Evolutionary conservation across 1,284 basidiomycete species (phyloP), one percentile per base, ranked within the genome.

Genomic region (Tetrapyrgos nigripes): DNA sequence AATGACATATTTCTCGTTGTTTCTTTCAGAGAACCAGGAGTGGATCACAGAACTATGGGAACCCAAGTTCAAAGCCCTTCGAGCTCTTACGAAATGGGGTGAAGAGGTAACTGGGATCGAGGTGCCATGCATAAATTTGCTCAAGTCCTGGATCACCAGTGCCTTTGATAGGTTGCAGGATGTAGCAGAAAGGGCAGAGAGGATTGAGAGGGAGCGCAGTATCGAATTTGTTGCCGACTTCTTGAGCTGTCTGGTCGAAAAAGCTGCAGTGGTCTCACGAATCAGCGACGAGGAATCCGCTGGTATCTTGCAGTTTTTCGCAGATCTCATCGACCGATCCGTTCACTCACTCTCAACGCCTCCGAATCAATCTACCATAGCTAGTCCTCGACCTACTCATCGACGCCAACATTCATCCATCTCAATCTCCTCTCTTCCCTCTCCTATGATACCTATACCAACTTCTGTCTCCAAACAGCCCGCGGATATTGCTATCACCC

Each of bases 31-130:
- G 2, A 60, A 68, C 3, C 72, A 70, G 3, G 68, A 76, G 0
- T 91, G 90, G 91, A 76, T 74, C 2, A 62, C 72, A 17, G 90
- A 92, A 27, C 71, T 89, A 1, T 91, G 90, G 81, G 88, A 91
- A 62, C 75, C 83, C 2, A 82, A 87, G 21, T 83, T 88, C 67
- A 87, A 85, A 62, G 88, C 90, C 2, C 72, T 91, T 3, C 71
- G 81, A 4, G 82, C 87, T 0, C 76, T 92, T 49, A 86, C 86
- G 24, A 79, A 76, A 57, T 80, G 77, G 31, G 87, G 86, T 13
- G 66, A 74, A 3, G 85, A 88, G 49, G 79, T 86, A n/a, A 70
- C 84, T 19, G 90, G 89, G 4, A 81, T 90, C 61, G 90, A 92
- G 69, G 70, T 76, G 8, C 71, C 75, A 23, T 68, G 91, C 27